Conservation (phyloP, 352 stramenopile genomes). For the Paralagenidium karlingii region DNA sequence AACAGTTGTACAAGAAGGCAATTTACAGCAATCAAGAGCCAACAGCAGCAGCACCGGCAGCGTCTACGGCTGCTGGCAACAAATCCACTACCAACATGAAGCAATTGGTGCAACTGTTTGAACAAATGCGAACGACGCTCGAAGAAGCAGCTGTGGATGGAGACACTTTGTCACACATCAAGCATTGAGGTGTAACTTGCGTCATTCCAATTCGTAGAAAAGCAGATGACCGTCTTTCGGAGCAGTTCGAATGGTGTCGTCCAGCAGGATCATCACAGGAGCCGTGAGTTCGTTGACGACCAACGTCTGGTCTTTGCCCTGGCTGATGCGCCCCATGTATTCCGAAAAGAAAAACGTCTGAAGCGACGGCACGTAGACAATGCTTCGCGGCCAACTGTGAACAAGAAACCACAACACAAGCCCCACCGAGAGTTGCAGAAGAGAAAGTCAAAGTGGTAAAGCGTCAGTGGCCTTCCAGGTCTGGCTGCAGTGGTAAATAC, state of each 20-base stretch:
- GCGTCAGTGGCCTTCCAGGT: background rate
- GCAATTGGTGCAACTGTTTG: too few species aligned
- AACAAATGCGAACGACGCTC: too few species aligned
- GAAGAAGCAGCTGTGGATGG: too few species aligned
- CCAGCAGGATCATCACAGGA: slow-evolving; percentile 42
- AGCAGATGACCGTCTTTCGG: background rate
- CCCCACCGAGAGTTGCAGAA: too few species aligned
- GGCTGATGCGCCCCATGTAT: slow-evolving; percentile 46
- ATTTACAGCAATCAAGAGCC: too few species aligned
- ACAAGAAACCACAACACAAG: too few species aligned
- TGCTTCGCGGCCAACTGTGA: slow-evolving; percentile 48
- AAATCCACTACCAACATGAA: too few species aligned
- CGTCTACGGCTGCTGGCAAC: too few species aligned
- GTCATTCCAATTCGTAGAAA: background rate
- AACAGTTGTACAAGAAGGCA: slow-evolving; percentile 78
- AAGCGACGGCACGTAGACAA: slow-evolving; percentile 24
- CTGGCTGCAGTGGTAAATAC: slow-evolving; percentile 7
- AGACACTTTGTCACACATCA: too few species aligned
- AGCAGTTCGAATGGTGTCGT: slow-evolving; percentile 5
- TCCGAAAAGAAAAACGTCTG: slow-evolving; percentile 32
- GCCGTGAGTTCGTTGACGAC: slow-evolving; percentile 33
- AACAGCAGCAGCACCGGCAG: too few species aligned
- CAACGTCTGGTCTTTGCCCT: slow-evolving; percentile 7
- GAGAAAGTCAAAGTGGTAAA: background rate
- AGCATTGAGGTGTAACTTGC: background rate